phyloP scores from a whole-genome alignment of 116 monocot species.

The Phalaenopsis hybrid region DNA sequence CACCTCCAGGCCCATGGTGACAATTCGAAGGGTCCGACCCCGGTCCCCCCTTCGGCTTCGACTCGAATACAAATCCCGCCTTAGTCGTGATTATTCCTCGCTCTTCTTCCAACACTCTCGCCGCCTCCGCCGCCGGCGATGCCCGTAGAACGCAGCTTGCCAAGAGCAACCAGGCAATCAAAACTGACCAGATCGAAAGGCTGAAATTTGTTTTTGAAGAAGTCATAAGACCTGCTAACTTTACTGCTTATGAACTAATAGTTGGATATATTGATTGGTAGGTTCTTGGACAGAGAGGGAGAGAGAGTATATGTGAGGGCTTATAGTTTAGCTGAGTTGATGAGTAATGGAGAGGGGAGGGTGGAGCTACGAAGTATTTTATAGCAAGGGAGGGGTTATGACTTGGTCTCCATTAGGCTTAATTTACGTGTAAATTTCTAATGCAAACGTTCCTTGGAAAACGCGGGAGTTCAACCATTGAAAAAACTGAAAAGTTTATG shows the following conservation, averaged over 20 bases:
- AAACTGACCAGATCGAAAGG: neutral
- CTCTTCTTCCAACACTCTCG: neutral
- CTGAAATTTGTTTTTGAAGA: neutral
- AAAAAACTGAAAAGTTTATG: too few species aligned
- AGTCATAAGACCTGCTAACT: neutral
- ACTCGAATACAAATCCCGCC: neutral
- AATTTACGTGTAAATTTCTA: too few species aligned
- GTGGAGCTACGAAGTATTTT: too few species aligned
- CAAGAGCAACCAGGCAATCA: neutral
- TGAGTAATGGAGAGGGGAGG: too few species aligned
- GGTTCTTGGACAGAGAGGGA: too few species aligned
- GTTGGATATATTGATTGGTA: neutral
- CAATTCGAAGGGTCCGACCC: neutral
- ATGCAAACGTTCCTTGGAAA: too few species aligned
- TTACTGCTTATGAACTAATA: neutral
- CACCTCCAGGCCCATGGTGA: neutral
- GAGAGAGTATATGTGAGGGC: too few species aligned
- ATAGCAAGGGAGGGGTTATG: too few species aligned
- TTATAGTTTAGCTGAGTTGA: too few species aligned
- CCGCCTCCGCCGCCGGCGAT: neutral
- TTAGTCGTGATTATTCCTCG: neutral
- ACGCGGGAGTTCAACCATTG: too few species aligned
- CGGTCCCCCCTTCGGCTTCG: neutral
- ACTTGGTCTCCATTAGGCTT: too few species aligned
- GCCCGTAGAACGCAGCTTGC: neutral